Base-by-base conservation (phyloP, 2,329 filamentous ascomycete species). In the Pezicula carpinea region DNA sequence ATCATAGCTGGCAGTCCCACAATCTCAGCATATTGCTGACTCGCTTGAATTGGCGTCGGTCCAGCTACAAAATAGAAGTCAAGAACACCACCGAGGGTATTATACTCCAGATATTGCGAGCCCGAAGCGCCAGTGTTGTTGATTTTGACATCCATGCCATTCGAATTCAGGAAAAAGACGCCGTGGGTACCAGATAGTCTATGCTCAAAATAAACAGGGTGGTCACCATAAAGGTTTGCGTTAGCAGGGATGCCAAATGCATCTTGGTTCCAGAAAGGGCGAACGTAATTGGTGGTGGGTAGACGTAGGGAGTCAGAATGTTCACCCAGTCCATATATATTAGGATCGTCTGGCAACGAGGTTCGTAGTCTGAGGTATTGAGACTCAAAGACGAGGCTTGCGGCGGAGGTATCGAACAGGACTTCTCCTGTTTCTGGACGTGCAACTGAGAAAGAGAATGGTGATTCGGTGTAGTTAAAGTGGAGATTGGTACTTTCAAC, bases 81-180 rank as follows among this genome's bases (percentile, higher is more conserved):
- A 2, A 93, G 62, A 17, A 91, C 76, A 8, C 89, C 88, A 6
- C 88, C 87, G 0, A 92, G 73, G 1, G 80, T 80, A 63, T 91
- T 89, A 68, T 91, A 93, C 65, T 91, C 85, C 5, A 93, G 75
- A 48, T 83, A 89, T 61, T 91, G 82, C 6, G 56, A 39, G 56
- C 45, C 19, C 74, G 10, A 10, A 40, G 18, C 71, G 19, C 72
- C 64, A 5, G 77, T 78, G 52, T 80, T 77, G 61, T 89, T 77
- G 63, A 91, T 82, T 56, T 83, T 84, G 62, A 91, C 74, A 50
- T 91, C 85, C 82, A 90, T 90, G 29, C 80, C 85, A 57, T 88
- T 85, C 11, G 81, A 83, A 64, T 87, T 89, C 53, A 86, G 66
- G 19, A 89, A 69, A 61, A 88, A 84, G 3, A 88, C 85, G 15